Evolutionary conservation across 2,329 filamentous ascomycete genomes (phyloP).

Genomic region (Phialophora chinensis): DNA sequence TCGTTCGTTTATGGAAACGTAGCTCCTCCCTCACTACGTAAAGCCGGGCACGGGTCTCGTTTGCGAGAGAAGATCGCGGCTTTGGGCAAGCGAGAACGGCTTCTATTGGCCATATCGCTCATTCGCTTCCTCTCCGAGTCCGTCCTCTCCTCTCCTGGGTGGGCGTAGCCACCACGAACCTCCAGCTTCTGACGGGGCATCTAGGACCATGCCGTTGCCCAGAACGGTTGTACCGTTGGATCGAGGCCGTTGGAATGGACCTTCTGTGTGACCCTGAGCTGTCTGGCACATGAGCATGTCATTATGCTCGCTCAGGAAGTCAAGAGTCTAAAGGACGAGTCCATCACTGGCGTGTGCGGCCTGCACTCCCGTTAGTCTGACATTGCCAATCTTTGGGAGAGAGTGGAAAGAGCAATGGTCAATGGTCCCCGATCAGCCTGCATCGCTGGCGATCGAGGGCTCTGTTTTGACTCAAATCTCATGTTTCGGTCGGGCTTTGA

Average conservation of each 20-base stretch:
- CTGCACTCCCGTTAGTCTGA: too few species aligned
- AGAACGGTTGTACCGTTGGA: not conserved
- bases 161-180: too few species aligned
- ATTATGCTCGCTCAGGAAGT: not conserved
- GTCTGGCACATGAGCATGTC: not conserved
- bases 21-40: constrained; percentile 9
- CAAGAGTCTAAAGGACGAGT: not conserved
- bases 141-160: too few species aligned
- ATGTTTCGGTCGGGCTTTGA: not conserved
- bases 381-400: not conserved
- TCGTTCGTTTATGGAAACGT: constrained; percentile 19
- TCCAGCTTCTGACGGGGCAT: not conserved
- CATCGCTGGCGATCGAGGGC: not conserved
- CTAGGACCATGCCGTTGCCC: not conserved
- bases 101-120: not conserved
- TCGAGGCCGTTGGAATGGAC: not conserved
- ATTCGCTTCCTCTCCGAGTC: not conserved
- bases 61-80: not conserved
- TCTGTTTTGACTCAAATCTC: not conserved
- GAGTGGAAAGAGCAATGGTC: not conserved
- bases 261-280: not conserved
- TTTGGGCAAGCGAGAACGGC: not conserved
- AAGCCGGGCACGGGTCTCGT: constrained; percentile 7
- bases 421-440: not conserved
- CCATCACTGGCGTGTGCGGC: too few species aligned